Conservation (phyloP, 1,284 basidiomycete species). For the Phenoliferia sp. region DNA sequence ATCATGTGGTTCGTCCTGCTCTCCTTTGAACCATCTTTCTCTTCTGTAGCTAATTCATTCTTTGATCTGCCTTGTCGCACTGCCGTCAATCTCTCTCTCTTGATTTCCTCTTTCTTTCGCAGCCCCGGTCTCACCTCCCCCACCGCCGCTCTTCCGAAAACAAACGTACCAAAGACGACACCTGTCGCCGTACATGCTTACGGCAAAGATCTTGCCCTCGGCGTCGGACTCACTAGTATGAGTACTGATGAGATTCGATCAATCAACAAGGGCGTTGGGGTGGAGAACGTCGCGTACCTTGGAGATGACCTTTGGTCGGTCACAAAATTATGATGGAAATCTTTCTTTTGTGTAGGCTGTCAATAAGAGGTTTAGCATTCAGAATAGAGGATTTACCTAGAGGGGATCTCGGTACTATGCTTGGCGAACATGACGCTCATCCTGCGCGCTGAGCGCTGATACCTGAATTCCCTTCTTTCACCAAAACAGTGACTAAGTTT, state of each 20-base stretch:
- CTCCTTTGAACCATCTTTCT: neutral
- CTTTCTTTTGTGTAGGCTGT: no score
- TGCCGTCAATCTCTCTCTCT: neutral
- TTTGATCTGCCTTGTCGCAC: neutral
- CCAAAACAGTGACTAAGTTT: no score
- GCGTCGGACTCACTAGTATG: conserved; percentile 77
- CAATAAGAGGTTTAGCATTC: no score
- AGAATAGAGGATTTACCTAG: no score
- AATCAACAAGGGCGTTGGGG: conserved; percentile 84
- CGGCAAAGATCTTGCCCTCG: conserved; percentile 91
- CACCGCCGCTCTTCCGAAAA: conserved; percentile 80
- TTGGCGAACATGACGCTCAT: no score
- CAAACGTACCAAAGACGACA: conserved; percentile 62
- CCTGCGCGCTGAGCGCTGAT: no score
- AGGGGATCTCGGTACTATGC: no score
- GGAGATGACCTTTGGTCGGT: conserved; percentile 83
- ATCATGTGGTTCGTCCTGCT: conserved; percentile 43
- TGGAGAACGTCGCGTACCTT: conserved; percentile 77
- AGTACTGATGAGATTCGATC: conserved; percentile 82
- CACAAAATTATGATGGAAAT: neutral
- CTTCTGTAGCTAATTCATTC: neutral
- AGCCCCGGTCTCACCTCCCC: conserved; percentile 83
- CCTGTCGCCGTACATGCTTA: conserved; percentile 87
- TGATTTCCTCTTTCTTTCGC: conserved; percentile 1
- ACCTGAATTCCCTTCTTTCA: no score